Evolutionary conservation across 257 asterid species (phyloP).

Genomic region (Petunia secreta): DNA sequence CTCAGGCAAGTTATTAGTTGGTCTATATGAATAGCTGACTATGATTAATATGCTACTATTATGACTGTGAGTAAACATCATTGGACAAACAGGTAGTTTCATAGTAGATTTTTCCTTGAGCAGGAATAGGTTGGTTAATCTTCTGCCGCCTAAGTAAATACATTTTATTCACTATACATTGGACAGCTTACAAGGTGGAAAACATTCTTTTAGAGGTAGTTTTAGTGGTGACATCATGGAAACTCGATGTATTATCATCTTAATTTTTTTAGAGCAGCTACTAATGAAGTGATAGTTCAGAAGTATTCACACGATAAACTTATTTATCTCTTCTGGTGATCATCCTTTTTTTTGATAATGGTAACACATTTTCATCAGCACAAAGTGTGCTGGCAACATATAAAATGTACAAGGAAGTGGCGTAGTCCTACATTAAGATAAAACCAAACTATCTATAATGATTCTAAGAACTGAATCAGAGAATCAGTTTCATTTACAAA

Average conservation of each 20-base stretch:
- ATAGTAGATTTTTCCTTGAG: not conserved
- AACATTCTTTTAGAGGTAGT: not conserved
- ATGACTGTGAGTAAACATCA: not conserved
- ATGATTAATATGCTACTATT: no score
- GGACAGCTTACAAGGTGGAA: not conserved
- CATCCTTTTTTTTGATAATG: not conserved
- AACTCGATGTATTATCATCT: not conserved
- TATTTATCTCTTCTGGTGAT: not conserved
- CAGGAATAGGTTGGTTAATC: not conserved
- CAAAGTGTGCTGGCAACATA: no score
- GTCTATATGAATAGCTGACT: not conserved
- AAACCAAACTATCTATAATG: no score
- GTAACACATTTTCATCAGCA: no score
- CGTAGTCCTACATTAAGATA: no score
- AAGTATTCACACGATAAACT: not conserved
- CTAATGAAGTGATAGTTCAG: not conserved
- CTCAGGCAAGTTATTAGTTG: conserved; percentile 63
- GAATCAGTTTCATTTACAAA: no score
- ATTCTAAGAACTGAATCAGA: no score
- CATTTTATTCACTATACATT: not conserved
- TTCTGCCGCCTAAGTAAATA: not conserved
- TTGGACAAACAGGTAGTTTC: not conserved
- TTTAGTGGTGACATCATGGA: not conserved
- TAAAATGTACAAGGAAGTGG: no score
- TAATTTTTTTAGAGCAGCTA: not conserved